These are phyloP conservation scores for Dianthus caryophyllus DNA, from an alignment of 148 eudicot genomes.

Conservation along the genomic window DNA sequence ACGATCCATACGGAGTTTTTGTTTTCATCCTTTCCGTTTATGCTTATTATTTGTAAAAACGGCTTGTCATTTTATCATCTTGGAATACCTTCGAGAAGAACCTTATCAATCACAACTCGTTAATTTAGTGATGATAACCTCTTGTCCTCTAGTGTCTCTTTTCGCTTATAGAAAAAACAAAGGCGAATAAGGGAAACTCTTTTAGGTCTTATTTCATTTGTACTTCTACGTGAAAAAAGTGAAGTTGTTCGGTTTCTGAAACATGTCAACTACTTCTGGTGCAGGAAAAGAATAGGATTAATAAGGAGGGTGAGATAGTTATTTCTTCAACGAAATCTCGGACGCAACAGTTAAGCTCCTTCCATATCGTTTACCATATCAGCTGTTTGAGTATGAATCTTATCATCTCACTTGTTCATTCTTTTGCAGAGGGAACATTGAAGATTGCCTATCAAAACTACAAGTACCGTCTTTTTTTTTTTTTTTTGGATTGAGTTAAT, in stretches of 20 bases:
- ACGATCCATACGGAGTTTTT: not conserved
- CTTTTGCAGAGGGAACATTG: constrained; percentile 59
- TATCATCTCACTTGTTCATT: constrained; percentile 20
- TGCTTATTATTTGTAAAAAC: not conserved
- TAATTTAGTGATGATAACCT: not conserved
- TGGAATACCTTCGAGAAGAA: not conserved
- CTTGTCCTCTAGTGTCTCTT: not conserved
- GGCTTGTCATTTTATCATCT: not conserved
- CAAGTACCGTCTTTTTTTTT: constrained; percentile 41
- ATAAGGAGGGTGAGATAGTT: constrained; percentile 85
- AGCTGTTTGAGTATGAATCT: not conserved
- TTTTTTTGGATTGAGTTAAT: not conserved
- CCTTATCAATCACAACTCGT: not conserved
- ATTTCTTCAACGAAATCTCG: constrained; percentile 76
- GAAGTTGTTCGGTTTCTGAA: constrained; percentile 6
- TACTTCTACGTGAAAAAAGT: not conserved
- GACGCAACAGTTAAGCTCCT: constrained; percentile 60
- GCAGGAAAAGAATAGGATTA: constrained; percentile 92
- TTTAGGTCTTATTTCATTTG: not conserved
- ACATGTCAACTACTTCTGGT: not conserved
- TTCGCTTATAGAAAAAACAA: not conserved
- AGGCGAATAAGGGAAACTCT: not conserved
- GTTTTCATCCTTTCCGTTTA: not conserved
- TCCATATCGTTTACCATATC: constrained; percentile 1
- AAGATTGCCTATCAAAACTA: constrained; percentile 74